A percentile compares a stretch with the other conserved stretches of the same genome.
Conservation (phyloP, 495 filamentous ascomycete genomes). For the Hypoxylon rickii region DNA sequence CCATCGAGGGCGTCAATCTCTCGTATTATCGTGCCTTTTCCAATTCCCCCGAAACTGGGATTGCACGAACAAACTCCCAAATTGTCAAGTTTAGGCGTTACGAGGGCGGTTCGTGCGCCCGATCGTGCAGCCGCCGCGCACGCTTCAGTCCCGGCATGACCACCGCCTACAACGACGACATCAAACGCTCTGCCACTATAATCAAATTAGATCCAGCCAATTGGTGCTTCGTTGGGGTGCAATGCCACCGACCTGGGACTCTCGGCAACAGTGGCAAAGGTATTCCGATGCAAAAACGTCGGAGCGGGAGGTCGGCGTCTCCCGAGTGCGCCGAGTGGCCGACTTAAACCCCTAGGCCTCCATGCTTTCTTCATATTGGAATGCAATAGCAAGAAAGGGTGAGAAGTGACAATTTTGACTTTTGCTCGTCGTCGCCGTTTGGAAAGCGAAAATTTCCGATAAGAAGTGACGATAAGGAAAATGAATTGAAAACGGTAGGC, state of each 20-base stretch:
- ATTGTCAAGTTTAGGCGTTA: slow-evolving; percentile 85
- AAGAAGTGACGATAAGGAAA: slow-evolving; percentile 28
- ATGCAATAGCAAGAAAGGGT: not conserved
- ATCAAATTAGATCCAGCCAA: slow-evolving; percentile 1
- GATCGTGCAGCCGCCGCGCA: slow-evolving; percentile 90
- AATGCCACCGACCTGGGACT: slow-evolving; percentile 39
- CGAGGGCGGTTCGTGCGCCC: slow-evolving; percentile 85
- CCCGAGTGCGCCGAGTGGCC: slow-evolving; percentile 22
- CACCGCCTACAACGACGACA: slow-evolving; percentile 93
- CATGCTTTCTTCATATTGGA: slow-evolving; percentile 42
- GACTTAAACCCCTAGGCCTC: slow-evolving; percentile 40
- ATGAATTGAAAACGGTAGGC: no score
- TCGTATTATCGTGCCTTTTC: slow-evolving; percentile 95
- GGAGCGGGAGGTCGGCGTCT: slow-evolving; percentile 13
- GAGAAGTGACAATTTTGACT: not conserved
- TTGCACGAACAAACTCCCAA: slow-evolving; percentile 98
- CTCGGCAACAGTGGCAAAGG: slow-evolving; percentile 46
- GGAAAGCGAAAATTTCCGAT: slow-evolving; percentile 20
- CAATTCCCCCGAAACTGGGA: slow-evolving; percentile 95
- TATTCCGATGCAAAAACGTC: slow-evolving; percentile 21
- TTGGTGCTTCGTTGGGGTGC: not conserved
- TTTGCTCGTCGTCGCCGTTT: not conserved
- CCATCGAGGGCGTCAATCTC: slow-evolving; percentile 97
- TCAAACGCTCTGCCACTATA: slow-evolving; percentile 77
- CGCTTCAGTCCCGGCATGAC: slow-evolving; percentile 94